A percentile compares a stretch with the other conserved stretches of the same genome.
Conservation (phyloP, 148 eudicot species). For the Chenopodium suecicum region DNA sequence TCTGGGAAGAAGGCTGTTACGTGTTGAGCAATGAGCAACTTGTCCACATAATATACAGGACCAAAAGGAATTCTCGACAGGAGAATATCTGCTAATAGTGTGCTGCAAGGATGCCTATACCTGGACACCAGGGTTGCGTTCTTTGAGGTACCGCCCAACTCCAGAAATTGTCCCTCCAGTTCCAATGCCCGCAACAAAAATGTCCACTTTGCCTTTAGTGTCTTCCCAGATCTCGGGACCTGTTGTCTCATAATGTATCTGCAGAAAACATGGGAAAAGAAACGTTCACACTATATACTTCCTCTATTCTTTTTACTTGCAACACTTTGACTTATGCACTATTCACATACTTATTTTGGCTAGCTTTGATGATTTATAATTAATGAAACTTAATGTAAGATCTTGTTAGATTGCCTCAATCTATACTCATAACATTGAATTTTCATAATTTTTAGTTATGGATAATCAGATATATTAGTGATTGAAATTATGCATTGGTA, state of each 20-base stretch:
- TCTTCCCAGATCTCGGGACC: slow-evolving; percentile 99
- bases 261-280: slow-evolving; percentile 22
- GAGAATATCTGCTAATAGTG: not conserved
- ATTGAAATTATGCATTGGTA: too few relatives aligned
- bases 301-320: too few relatives aligned
- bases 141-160: slow-evolving; percentile 77
- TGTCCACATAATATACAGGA: not conserved
- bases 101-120: slow-evolving; percentile 33
- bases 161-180: slow-evolving; percentile 98
- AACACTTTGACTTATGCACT: too few relatives aligned
- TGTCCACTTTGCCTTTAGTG: slow-evolving; percentile 89
- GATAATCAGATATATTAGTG: too few relatives aligned
- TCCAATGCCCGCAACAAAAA: slow-evolving; percentile 90
- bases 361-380: too few relatives aligned
- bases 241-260: slow-evolving; percentile 95
- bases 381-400: too few relatives aligned
- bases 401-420: too few relatives aligned
- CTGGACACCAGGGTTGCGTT: slow-evolving; percentile 68
- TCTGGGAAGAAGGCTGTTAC: too few relatives aligned
- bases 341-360: too few relatives aligned
- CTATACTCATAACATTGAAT: too few relatives aligned
- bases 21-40: not conserved
- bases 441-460: too few relatives aligned
- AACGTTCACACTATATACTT: not conserved
- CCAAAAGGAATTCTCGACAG: not conserved